Base-by-base conservation (phyloP, 177 flowering plant genomes). In the Vitis hybrid region DNA sequence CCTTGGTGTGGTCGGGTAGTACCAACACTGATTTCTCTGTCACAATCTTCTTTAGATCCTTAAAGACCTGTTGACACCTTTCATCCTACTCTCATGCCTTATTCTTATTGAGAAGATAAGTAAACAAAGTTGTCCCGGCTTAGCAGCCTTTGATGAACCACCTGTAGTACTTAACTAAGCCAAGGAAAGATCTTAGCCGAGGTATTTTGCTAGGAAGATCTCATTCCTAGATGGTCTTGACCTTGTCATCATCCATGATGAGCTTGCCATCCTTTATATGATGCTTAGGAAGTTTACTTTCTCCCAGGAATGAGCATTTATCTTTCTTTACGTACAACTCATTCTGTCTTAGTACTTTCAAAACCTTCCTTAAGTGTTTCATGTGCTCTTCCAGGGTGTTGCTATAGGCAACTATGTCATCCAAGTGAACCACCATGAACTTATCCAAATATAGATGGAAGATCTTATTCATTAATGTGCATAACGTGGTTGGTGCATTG, bases 381-480 rank as follows among this genome's bases (percentile, higher is more conserved):
- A 49, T 7, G 18, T 64, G 67, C 11, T 64, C 56, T n/a, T 64
- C 54, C 1, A 64, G 1, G 8, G 51, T 40, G 12, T 49, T 11
- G 18, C 19, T 60, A 27, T 60, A 60, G 2, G 60, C n/a, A 1
- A 60, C 24, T 49, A 60, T 69, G 27, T 70, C 57, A 3, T 70
- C 35, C 8, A 70, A 11, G 51, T 70, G 61, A 4, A 70, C 15
- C 9, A 70, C 50, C 8, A 70, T 19, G 17, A 62, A 70, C 2
- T 52, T 9, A 18, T 70, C 35, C 15, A 70, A 6, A 10, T 24
- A 66, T 3, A 50, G 49, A 3, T 60, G 50, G 30, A 70, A 14
- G n/a, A 70, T 50, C 6, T 62, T 24, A 13, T 70, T 62, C 59
- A 70, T 70, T 2, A 70, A 1, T 0, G 40, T 70, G 50, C 59